Percentiles rank a stretch among this genome's conserved stretches.
Conservation (phyloP, 2,329 filamentous ascomycete genomes). For the Ophiocordyceps polyrhachis-furcata region DNA sequence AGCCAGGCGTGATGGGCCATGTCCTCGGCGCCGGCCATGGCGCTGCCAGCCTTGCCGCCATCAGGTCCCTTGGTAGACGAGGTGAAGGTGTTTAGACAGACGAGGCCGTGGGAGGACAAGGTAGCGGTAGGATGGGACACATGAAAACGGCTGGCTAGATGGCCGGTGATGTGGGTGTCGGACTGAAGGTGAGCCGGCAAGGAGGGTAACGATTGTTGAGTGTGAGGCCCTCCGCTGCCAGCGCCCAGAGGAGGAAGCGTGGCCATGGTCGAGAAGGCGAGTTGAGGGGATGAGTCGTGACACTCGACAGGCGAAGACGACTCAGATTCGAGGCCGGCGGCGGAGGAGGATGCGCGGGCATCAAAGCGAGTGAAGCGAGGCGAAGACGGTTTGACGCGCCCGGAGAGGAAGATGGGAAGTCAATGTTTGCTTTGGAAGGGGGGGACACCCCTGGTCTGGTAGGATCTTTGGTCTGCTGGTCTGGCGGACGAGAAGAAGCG, state of each 20-base stretch:
- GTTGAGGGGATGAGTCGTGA: background rate
- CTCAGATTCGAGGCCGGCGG: background rate
- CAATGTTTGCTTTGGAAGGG: background rate
- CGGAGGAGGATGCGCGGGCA: background rate
- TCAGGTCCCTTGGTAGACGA: slow-evolving; percentile 74
- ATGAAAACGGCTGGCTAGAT: slow-evolving; percentile 80
- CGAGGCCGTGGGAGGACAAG: slow-evolving; percentile 78
- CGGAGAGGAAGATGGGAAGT: too few species aligned
- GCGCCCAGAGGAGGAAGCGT: slow-evolving; percentile 30
- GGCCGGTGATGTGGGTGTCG: slow-evolving; percentile 61
- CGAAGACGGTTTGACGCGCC: background rate
- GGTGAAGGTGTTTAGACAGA: slow-evolving; percentile 88
- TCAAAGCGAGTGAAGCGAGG: slow-evolving; percentile 1
- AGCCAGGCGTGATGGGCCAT: slow-evolving; percentile 74
- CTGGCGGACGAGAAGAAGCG: background rate
- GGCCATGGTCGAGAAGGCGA: slow-evolving; percentile 30
- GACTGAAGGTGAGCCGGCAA: slow-evolving; percentile 69
- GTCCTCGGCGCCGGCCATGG: slow-evolving; percentile 82
- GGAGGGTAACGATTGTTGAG: slow-evolving; percentile 71
- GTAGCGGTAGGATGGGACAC: slow-evolving; percentile 72
- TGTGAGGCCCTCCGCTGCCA: slow-evolving; percentile 44
- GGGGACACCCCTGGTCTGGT: background rate
- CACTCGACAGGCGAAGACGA: background rate
- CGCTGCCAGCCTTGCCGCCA: slow-evolving; percentile 81
- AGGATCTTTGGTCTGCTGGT: background rate